Base-by-base conservation (phyloP, 2,329 filamentous ascomycete genomes). In the Fusarium brachygibbosum region DNA sequence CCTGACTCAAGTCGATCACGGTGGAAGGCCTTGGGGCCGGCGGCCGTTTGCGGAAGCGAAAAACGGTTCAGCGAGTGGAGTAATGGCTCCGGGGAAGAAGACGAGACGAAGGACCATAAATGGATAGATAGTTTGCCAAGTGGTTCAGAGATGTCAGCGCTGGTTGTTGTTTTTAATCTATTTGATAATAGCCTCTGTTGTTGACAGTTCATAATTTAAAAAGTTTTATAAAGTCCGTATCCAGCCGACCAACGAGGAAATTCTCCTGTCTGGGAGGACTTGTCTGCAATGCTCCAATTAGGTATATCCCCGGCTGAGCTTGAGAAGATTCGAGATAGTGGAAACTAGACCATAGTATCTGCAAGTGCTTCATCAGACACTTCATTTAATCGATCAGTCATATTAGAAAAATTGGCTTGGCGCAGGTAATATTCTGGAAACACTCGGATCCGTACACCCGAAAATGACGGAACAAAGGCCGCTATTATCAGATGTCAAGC, bases 91-190 rank as follows among this genome's bases (percentile, higher is more conserved):
- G 31, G 38, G 23, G 44, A 54, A 19, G 12, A 52, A 6, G 16
- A 29, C 11, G 29, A 41, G 48, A 38, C 48, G 34, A 40, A 28
- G 29, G 6, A 40, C 48, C 48, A 29, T 21, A 29, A 38, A 50
- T 40, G 48, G 34, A 38, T 44, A 28, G 23, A 14, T 38, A 10
- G 21, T 16, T 35, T 11, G 9, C 23, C 12, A 44, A 19, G 25
- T 52, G 19, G 25, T 37, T 60, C 11, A n/a, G 12, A 28, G 11
- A 44, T 52, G 38, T 60, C 58, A 38, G 31, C n/a, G 16, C 17
- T 4, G 9, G n/a, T 19, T 10, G 13, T 17, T 2, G 16, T 38
- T 8, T 6, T 19, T 17, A 12, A 11, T 50, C 2, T 50, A 17
- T 28, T 12, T 6, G n/a, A 25, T 35, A 45, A 19, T 38, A 50